These are phyloP conservation scores for Starmerella stellata DNA, from an alignment of 805 yeast species.

Conservation along the genomic window DNA sequence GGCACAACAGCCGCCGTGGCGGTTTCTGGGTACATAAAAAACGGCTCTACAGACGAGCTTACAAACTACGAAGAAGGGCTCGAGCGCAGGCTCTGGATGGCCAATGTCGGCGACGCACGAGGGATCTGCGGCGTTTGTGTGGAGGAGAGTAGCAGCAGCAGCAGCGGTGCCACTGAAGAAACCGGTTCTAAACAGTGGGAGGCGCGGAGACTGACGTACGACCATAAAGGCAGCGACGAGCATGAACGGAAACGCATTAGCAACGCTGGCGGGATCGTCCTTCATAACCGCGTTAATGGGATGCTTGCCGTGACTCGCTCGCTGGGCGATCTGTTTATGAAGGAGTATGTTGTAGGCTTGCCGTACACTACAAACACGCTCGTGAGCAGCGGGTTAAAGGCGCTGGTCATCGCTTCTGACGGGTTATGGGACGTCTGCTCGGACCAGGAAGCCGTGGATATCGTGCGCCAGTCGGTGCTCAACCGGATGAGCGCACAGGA, in stretches of 20 bases:
- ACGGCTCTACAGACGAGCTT: background rate
- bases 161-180: background rate
- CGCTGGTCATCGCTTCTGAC: conserved; percentile 82
- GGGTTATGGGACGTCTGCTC: conserved; percentile 91
- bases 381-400: conserved; percentile 30
- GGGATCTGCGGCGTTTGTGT: conserved; percentile 59
- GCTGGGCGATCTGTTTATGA: conserved; percentile 84
- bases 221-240: conserved; percentile 77
- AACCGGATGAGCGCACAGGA: conserved; percentile 28
- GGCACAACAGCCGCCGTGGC: conserved; percentile 97
- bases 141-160: background rate
- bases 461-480: conserved; percentile 37
- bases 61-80: background rate
- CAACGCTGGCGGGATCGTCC: conserved; percentile 65
- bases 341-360: conserved; percentile 67
- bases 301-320: conserved; percentile 88
- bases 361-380: conserved; percentile 87
- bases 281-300: conserved; percentile 87
- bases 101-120: conserved; percentile 1
- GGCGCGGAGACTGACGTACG: conserved; percentile 70
- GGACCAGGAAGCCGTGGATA: conserved; percentile 67
- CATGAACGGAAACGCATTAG: conserved; percentile 61
- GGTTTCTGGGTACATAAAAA: conserved; percentile 60
- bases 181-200: conserved; percentile 26
- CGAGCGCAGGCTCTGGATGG: conserved; percentile 7